phyloP scores from a whole-genome alignment of 805 yeast species.

The Lachancea fermentati region DNA sequence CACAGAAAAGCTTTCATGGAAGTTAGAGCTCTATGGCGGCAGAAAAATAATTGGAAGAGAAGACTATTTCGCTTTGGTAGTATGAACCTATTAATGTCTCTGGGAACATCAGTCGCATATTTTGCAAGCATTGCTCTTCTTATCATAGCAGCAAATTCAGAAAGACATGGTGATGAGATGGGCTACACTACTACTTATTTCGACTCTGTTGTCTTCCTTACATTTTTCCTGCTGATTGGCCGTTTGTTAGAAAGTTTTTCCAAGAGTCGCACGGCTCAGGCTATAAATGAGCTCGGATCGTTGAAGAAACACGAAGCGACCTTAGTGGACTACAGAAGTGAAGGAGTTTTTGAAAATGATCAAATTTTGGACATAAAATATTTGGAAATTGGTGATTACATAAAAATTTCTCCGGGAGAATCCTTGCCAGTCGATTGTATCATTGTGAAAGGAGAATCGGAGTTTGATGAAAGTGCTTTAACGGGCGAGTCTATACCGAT shows the following conservation, averaged over 20 bases:
- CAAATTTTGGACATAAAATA: slow-evolving; percentile 36
- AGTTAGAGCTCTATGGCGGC: slow-evolving; percentile 49
- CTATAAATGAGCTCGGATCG: slow-evolving; percentile 48
- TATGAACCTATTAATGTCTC: slow-evolving; percentile 65
- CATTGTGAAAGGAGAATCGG: slow-evolving; percentile 40
- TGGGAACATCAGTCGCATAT: slow-evolving; percentile 71
- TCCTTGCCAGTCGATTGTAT: slow-evolving; percentile 58
- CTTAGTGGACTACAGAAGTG: slow-evolving; percentile 22
- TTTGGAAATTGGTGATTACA: slow-evolving; percentile 48
- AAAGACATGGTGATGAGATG: slow-evolving; percentile 25
- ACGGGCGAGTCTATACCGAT: slow-evolving; percentile 63
- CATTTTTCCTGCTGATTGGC: slow-evolving; percentile 68
- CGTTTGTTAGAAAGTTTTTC: slow-evolving; percentile 62
- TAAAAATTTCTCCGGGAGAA: slow-evolving; percentile 47
- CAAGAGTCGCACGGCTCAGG: slow-evolving; percentile 60
- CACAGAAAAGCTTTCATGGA: slow-evolving; percentile 63
- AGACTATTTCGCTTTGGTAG: slow-evolving; percentile 68
- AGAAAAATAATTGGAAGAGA: slow-evolving; percentile 47
- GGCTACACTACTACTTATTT: slow-evolving; percentile 58
- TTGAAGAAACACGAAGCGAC: slow-evolving; percentile 48
- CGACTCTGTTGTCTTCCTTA: slow-evolving; percentile 72
- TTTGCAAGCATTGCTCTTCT: slow-evolving; percentile 59
- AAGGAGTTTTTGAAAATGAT: slow-evolving; percentile 24
- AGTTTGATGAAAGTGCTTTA: slow-evolving; percentile 56
- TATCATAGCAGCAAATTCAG: slow-evolving; percentile 36